phyloP scores from a whole-genome alignment of 116 monocot species.

The Cymodocea nodosa region DNA sequence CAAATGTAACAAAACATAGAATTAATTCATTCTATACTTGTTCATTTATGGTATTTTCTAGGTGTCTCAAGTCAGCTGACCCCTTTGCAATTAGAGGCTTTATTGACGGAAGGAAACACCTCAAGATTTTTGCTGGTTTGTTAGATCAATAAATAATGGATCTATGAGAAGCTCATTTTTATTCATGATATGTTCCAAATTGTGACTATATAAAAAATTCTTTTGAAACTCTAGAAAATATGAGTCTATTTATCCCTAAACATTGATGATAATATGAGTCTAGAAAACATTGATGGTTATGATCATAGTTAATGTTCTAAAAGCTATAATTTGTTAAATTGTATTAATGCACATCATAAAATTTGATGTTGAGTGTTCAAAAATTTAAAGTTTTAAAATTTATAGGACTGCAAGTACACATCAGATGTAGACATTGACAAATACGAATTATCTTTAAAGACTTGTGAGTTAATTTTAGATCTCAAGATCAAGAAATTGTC shows the following conservation, averaged over 20 bases:
- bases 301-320: not conserved
- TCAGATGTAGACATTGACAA: too few relatives aligned
- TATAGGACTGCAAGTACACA: too few relatives aligned
- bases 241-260: not conserved
- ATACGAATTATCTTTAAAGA: too few relatives aligned
- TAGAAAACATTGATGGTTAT: not conserved
- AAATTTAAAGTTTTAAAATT: too few relatives aligned
- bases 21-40: not conserved
- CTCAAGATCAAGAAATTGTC: too few relatives aligned
- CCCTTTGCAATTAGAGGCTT: slow-evolving; percentile 70
- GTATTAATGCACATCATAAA: not conserved
- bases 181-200: not conserved
- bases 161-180: not conserved
- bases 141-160: slow-evolving; percentile 1
- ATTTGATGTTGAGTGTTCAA: not conserved
- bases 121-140: slow-evolving; percentile 87
- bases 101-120: slow-evolving; percentile 68
- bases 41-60: slow-evolving; percentile 2
- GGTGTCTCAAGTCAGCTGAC: slow-evolving; percentile 70
- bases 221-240: not conserved
- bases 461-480: too few relatives aligned
- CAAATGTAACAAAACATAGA: too few relatives aligned
- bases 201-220: not conserved
- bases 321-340: not conserved
- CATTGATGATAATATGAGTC: not conserved